Percentiles rank a stretch among this genome's conserved stretches.
These are phyloP conservation scores for Globisporangium spiculum DNA, from an alignment of 352 stramenopile genomes.

Conservation along the genomic window DNA sequence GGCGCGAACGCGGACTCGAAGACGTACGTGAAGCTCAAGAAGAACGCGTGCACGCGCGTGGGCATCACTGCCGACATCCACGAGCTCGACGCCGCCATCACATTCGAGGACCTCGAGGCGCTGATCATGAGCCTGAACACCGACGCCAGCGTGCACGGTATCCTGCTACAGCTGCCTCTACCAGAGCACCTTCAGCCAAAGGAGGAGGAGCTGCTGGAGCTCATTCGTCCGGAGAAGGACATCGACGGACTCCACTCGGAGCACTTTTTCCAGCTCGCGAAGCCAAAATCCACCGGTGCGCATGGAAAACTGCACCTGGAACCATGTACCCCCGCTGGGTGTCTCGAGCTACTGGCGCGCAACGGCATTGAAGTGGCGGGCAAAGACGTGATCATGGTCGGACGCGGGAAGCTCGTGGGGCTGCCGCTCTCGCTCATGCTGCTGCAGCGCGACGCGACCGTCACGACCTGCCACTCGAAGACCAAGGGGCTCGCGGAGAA, in stretches of 20 bases:
- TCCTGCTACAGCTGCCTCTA: slow-evolving; percentile 93
- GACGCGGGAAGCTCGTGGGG: slow-evolving; percentile 96
- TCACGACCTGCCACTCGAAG: slow-evolving; percentile 96
- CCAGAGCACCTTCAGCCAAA: slow-evolving; percentile 53
- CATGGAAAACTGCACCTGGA: slow-evolving; percentile 59
- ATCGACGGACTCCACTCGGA: slow-evolving; percentile 98
- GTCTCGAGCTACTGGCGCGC: slow-evolving; percentile 54
- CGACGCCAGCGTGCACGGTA: slow-evolving; percentile 90
- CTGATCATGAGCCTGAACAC: slow-evolving; percentile 84
- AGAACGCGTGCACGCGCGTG: slow-evolving; percentile 95
- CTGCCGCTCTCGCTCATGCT: slow-evolving; percentile 96
- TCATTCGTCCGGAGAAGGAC: slow-evolving; percentile 93
- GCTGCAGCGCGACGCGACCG: slow-evolving; percentile 93
- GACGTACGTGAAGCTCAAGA: slow-evolving; percentile 97
- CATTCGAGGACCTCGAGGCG: slow-evolving; percentile 45
- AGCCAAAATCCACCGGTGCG: slow-evolving; percentile 17
- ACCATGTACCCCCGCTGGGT: slow-evolving; percentile 91
- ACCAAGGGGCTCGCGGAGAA: slow-evolving; percentile 73
- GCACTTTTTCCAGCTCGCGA: slow-evolving; percentile 93
- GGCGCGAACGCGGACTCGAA: slow-evolving; percentile 84
- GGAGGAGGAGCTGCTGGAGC: slow-evolving; percentile 90
- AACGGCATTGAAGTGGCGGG: slow-evolving; percentile 89
- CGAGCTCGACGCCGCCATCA: slow-evolving; percentile 43
- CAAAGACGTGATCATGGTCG: slow-evolving; percentile 96
- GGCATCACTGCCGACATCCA: slow-evolving; percentile 89